A percentile compares a stretch with the other conserved stretches of the same genome.
These are phyloP conservation scores for Aethionema arabicum DNA, from an alignment of 345 rosid species.

Conservation along the genomic window DNA sequence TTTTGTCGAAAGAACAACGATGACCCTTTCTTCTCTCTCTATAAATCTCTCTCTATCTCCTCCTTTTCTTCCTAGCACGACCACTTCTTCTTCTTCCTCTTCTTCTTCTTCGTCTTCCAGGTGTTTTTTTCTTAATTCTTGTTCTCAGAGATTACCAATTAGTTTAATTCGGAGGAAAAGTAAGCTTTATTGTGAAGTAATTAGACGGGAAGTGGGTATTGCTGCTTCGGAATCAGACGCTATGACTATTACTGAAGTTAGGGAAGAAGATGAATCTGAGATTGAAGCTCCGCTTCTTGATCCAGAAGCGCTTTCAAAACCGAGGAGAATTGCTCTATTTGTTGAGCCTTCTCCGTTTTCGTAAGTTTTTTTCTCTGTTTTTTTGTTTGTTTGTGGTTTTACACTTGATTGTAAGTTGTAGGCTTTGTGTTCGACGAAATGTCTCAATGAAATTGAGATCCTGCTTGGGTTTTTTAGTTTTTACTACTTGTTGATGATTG, in stretches of 20 bases:
- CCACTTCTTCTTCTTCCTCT: slow-evolving; percentile 27
- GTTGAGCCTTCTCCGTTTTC: slow-evolving; percentile 98
- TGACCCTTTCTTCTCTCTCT: slow-evolving; percentile 52
- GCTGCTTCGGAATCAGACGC: slow-evolving; percentile 37
- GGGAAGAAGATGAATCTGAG: slow-evolving; percentile 53
- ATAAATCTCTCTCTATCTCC: slow-evolving; percentile 49
- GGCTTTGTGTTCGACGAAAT: slow-evolving; percentile 35
- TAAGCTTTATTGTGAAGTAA: slow-evolving; percentile 5
- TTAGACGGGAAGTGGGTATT: slow-evolving; percentile 12
- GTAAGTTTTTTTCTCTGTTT: slow-evolving; percentile 45
- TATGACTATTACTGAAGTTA: slow-evolving; percentile 56
- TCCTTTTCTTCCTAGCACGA: slow-evolving; percentile 27
- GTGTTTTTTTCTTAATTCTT: slow-evolving; percentile 20
- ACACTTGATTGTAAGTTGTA: background rate
- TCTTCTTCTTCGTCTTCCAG: slow-evolving; percentile 27
- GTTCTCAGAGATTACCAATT: slow-evolving; percentile 40
- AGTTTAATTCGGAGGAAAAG: slow-evolving; percentile 27
- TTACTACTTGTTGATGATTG: background rate
- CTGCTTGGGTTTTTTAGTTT: background rate
- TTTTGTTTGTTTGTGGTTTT: background rate
- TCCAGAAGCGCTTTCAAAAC: slow-evolving; percentile 48
- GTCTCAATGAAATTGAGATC: slow-evolving; percentile 12
- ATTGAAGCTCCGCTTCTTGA: slow-evolving; percentile 46
- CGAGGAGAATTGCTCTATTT: slow-evolving; percentile 89
- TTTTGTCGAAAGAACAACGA: slow-evolving; percentile 6